phyloP scores from a whole-genome alignment of 1,284 basidiomycete species.

The Apiotrichum sp. region DNA sequence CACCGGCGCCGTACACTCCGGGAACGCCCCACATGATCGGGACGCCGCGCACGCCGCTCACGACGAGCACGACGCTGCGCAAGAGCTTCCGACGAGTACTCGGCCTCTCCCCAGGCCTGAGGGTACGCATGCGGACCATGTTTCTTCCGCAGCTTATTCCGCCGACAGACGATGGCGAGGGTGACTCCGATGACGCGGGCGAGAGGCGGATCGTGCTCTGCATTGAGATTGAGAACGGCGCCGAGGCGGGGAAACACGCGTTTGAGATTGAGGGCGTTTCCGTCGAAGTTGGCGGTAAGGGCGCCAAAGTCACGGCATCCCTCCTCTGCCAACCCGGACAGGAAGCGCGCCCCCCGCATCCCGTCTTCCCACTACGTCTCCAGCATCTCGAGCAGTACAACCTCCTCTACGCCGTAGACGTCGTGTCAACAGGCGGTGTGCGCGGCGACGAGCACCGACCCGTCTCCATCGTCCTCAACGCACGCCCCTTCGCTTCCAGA shows the following conservation, averaged over 20 bases:
- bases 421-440: conserved; percentile 23
- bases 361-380: conserved; percentile 62
- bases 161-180: conserved; percentile 48
- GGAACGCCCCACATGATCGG: background rate
- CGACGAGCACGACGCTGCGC: conserved; percentile 55
- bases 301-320: conserved; percentile 56
- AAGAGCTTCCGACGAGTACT: conserved; percentile 79
- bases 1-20: background rate
- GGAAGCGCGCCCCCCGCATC: conserved; percentile 24
- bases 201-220: conserved; percentile 78
- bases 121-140: conserved; percentile 79
- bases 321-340: conserved; percentile 43
- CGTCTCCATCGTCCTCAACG: conserved; percentile 69
- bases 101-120: conserved; percentile 68
- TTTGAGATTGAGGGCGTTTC: conserved; percentile 68
- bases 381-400: conserved; percentile 72
- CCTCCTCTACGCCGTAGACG: conserved; percentile 72
- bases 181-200: conserved; percentile 61
- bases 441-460: conserved; percentile 59
- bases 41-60: conserved; percentile 1
- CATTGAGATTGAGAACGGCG: conserved; percentile 65
- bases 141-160: conserved; percentile 68
- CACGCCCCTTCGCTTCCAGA: conserved; percentile 53
- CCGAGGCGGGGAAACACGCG: conserved; percentile 51
- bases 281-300: conserved; percentile 67